Conservation (phyloP, 345 rosid species). For the Eucalyptus sp. region DNA sequence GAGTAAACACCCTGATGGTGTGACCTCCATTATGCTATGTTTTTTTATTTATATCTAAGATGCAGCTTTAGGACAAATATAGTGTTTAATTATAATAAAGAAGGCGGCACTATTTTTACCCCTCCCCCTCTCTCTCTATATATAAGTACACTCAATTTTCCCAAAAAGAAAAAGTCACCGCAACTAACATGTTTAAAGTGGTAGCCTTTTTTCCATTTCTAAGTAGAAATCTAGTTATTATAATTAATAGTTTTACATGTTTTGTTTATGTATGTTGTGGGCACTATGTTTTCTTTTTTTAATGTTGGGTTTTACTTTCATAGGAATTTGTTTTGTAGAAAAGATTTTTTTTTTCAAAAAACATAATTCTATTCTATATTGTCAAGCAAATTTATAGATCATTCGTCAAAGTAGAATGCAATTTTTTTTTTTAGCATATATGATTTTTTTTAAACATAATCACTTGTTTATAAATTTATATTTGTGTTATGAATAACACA, state of each 20-base stretch:
- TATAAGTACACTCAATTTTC: neutral
- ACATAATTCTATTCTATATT: neutral
- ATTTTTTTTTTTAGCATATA: too few species aligned
- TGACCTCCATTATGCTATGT: too few species aligned
- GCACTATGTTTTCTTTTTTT: neutral
- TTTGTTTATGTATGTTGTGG: neutral
- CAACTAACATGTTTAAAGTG: neutral
- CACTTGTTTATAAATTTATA: too few species aligned
- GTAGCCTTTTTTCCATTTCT: neutral
- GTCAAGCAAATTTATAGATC: neutral
- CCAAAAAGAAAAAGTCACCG: neutral
- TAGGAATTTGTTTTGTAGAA: neutral
- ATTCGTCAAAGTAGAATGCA: neutral
- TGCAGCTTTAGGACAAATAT: neutral
- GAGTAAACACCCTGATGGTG: rapidly evolving
- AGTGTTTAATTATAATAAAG: too few species aligned
- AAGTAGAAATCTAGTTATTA: neutral
- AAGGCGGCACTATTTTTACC: too few species aligned
- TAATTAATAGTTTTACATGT: neutral
- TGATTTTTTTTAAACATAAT: too few species aligned
- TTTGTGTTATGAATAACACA: too few species aligned
- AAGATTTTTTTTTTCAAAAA: too few species aligned
- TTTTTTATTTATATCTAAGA: too few species aligned
- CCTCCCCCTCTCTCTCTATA: too few species aligned
- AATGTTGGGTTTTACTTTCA: neutral